Evolutionary conservation across 352 stramenopile species (phyloP).

Genomic region (Pythium diclinum): DNA sequence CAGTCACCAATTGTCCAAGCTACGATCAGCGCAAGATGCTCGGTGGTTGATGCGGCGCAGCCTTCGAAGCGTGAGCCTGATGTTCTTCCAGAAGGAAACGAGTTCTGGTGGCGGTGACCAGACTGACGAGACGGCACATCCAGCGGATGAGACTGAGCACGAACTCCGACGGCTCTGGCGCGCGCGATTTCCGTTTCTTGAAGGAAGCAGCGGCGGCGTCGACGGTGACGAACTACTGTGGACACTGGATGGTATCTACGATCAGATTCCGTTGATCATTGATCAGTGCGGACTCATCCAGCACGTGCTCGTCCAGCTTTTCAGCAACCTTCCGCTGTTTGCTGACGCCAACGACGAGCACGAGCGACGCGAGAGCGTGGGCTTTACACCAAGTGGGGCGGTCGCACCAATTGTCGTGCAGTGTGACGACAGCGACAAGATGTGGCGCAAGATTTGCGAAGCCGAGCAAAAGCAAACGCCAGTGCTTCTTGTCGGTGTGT

Average conservation of each 20-base stretch:
- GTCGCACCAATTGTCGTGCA: conserved; percentile 19
- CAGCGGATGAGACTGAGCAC: not conserved
- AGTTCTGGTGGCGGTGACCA: too few relatives aligned
- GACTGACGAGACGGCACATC: not conserved
- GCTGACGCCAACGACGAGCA: conserved; percentile 18
- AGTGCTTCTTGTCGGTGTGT: conserved; percentile 18
- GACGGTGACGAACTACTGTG: conserved; percentile 17
- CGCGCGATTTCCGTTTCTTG: conserved; percentile 39
- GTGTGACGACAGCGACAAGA: conserved; percentile 25
- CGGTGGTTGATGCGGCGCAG: conserved; percentile 1
- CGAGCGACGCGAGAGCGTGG: conserved; percentile 16
- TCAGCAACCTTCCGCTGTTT: conserved; percentile 42
- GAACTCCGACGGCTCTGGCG: conserved; percentile 31
- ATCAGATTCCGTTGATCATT: conserved; percentile 43
- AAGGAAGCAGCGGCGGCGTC: not conserved
- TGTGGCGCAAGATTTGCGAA: conserved; percentile 23
- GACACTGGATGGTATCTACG: conserved; percentile 30
- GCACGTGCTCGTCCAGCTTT: conserved; percentile 45
- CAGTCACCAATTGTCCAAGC: not conserved
- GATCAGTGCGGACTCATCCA: conserved; percentile 42
- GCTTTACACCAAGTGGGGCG: conserved; percentile 11
- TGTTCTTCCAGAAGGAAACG: not conserved
- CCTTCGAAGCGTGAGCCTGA: not conserved
- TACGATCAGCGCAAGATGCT: not conserved
- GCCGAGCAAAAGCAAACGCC: conserved; percentile 18